These are phyloP conservation scores for Phyllosticta citriasiana DNA, from an alignment of 2,329 filamentous ascomycete genomes.

Conservation along the genomic window DNA sequence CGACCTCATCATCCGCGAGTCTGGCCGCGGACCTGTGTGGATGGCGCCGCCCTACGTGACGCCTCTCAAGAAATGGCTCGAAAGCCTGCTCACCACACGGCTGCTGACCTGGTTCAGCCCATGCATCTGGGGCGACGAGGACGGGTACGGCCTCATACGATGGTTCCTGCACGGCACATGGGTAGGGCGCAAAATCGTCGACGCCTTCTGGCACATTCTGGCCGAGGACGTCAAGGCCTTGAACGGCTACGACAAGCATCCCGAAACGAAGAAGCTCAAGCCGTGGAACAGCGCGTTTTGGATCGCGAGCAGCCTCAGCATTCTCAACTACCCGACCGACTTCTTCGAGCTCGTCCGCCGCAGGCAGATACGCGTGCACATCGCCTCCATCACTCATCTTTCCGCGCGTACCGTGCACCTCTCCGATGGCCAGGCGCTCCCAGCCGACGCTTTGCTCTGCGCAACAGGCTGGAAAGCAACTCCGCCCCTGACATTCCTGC, in stretches of 20 bases:
- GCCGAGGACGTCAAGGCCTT: conserved; percentile 33
- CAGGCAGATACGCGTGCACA: conserved; percentile 45
- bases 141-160: conserved; percentile 47
- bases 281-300: conserved; percentile 38
- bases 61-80: conserved; percentile 56
- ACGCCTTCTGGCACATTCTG: conserved; percentile 47
- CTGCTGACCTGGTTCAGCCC: conserved; percentile 66
- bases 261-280: conserved; percentile 32
- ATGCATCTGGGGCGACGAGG: conserved; percentile 58
- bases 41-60: conserved; percentile 46
- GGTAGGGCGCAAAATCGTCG: conserved; percentile 46
- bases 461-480: conserved; percentile 46
- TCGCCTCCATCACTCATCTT: conserved; percentile 45
- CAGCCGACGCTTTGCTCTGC: conserved; percentile 43
- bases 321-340: conserved; percentile 50
- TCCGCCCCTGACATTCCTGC: conserved; percentile 40
- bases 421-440: conserved; percentile 33
- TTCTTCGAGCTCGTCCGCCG: conserved; percentile 47
- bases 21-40: conserved; percentile 51
- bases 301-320: conserved; percentile 47
- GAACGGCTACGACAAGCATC: conserved; percentile 36
- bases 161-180: conserved; percentile 48
- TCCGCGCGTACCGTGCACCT: conserved; percentile 39
- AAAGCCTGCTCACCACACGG: conserved; percentile 57
- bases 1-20: conserved; percentile 48